Base-by-base conservation (phyloP, 371 early-diverging fungal genomes). In the Mortierella sp. region DNA sequence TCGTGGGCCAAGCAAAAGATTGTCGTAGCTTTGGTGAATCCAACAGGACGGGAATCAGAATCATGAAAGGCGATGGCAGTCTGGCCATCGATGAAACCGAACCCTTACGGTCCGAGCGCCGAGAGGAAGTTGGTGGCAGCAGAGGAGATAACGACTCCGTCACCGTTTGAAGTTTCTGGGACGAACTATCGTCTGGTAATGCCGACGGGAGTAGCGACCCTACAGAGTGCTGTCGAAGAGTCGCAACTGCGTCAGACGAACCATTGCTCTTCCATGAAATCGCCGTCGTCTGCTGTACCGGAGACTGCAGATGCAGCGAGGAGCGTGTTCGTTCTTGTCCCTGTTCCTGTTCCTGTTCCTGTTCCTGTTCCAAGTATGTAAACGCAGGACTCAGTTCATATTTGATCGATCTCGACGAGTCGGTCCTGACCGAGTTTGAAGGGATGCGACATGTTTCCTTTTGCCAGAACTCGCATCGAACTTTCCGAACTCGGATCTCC, bases 381-480 rank as follows among this genome's bases (percentile, higher is more conserved):
- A 69, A 75, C n/a, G 61, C 46, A 14, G 59, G 53, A 0, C 69
- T 64, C 30, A 75, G 41, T 26, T 56, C 30, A 17, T 63, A 48
- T 28, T 75, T 75, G 54, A 75, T 56, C 2, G 69, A 56, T 27
- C 76, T 59, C 9, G 51, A 34, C 7, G 43, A 37, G 1, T 52
- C 53, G 11, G 30, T 4, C 0, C 32, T 37, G 23, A 23, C 28
- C 0, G 60, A 43, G 6, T 21, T 34, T 9, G 54, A 31, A 4
- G 73, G 73, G 12, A 72, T 59, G 1, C 69, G 64, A 48, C 76
- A 75, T 28, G 50, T 75, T 26, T 75, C 76, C 61, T 75, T 75
- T 60, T 75, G 76, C 64, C 64, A 75, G 27, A 75, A 75, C 44
- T 75, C 76, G 46, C 76, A 75, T 37, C 64, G 68, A 46, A 75